Percentiles rank a stretch among this genome's conserved stretches.
These are phyloP conservation scores for Linnemannia zychae DNA, from an alignment of 192 early-diverging fungal genomes.

Conservation along the genomic window DNA sequence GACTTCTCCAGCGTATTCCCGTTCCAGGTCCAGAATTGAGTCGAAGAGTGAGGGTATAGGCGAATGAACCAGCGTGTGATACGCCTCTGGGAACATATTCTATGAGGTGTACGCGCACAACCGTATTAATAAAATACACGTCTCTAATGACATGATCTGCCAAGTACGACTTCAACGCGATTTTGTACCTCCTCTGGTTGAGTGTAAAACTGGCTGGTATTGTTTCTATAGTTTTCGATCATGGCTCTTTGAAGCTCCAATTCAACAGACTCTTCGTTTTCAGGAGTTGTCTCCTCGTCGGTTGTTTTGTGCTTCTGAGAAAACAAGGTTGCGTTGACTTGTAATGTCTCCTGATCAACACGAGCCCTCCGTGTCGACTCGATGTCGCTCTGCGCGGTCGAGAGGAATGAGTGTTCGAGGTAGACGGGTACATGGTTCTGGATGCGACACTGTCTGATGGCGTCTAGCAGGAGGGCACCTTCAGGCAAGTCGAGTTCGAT, in stretches of 20 bases:
- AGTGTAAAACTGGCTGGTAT: constrained; percentile 62
- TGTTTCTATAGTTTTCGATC: constrained; percentile 52
- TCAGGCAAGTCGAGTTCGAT: constrained; percentile 42
- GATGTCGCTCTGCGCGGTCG: constrained; percentile 56
- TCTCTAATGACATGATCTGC: neutral
- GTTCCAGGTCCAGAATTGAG: constrained; percentile 67
- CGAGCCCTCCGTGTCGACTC: constrained; percentile 42
- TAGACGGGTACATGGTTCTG: constrained; percentile 62
- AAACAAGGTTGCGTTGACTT: constrained; percentile 18
- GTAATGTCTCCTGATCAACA: constrained; percentile 27
- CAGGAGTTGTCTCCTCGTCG: neutral
- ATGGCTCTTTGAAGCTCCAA: constrained; percentile 42
- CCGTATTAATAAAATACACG: neutral
- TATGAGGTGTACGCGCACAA: constrained; percentile 18
- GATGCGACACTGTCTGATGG: constrained; percentile 52
- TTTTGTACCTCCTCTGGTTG: constrained; percentile 60
- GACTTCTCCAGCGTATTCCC: constrained; percentile 63
- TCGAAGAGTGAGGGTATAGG: constrained; percentile 68
- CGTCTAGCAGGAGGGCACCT: constrained; percentile 62
- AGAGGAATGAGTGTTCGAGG: constrained; percentile 61
- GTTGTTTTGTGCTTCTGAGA: neutral
- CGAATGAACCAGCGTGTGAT: constrained; percentile 69
- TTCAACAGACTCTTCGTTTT: constrained; percentile 1
- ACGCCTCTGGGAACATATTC: constrained; percentile 71
- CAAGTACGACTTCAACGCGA: neutral